Evolutionary conservation across 805 yeast genomes (phyloP).

Genomic region (Debaryomyces castellii): DNA sequence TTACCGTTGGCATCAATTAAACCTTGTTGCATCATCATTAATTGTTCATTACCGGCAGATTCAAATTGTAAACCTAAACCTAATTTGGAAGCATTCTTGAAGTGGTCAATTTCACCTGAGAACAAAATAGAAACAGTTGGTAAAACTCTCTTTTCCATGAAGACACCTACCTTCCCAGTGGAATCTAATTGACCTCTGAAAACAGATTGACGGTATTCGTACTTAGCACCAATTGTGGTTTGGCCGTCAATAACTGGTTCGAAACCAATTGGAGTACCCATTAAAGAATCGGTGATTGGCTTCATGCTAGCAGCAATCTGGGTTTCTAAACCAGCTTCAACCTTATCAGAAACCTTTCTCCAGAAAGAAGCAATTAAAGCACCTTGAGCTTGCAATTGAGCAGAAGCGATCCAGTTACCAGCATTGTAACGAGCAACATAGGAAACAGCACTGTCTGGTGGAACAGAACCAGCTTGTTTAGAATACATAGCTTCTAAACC

Average conservation of each 20-base stretch:
- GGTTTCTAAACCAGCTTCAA: conserved; percentile 93
- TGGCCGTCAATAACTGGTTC: conserved; percentile 87
- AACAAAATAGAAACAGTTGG: conserved; percentile 89
- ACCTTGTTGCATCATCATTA: conserved; percentile 88
- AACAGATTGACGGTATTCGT: conserved; percentile 94
- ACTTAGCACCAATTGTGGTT: conserved; percentile 94
- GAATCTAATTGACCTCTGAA: conserved; percentile 95
- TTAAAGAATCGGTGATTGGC: conserved; percentile 71
- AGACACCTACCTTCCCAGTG: conserved; percentile 84
- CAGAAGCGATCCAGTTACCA: conserved; percentile 90
- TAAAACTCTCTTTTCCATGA: conserved; percentile 88
- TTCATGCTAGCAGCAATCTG: conserved; percentile 72
- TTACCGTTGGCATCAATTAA: conserved; percentile 79
- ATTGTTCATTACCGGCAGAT: conserved; percentile 91
- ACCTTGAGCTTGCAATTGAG: conserved; percentile 92
- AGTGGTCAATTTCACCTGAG: conserved; percentile 91
- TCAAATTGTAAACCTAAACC: conserved; percentile 97
- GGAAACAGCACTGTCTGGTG: conserved; percentile 86
- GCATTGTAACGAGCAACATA: conserved; percentile 88
- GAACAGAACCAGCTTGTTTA: conserved; percentile 63
- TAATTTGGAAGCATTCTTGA: conserved; percentile 63
- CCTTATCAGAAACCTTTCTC: conserved; percentile 89
- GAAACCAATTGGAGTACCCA: conserved; percentile 77
- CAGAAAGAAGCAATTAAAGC: conserved; percentile 85
- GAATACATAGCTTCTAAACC: conserved; percentile 94